A percentile compares a stretch with the other conserved stretches of the same genome.
Conservation (phyloP, 306 rosid genomes). For the Ochetophila trinervis region DNA sequence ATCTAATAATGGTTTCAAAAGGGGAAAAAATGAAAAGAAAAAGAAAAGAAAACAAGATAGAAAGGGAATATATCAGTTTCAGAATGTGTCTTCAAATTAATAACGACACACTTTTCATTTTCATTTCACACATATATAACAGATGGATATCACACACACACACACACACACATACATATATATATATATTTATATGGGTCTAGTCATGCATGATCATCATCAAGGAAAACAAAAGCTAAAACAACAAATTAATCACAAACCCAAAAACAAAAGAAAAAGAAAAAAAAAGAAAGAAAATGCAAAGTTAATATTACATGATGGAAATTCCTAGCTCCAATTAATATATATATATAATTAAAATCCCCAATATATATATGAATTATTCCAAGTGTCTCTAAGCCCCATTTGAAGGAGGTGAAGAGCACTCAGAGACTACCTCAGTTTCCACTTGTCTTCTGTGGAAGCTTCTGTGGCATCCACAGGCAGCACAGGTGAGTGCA, state of each 20-base stretch:
- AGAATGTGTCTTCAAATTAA: too few relatives aligned
- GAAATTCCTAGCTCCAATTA: background rate
- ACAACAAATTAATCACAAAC: conserved; percentile 20
- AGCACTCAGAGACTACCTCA: conserved; percentile 47
- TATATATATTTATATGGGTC: background rate
- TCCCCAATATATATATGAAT: background rate
- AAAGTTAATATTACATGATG: background rate
- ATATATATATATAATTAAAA: background rate
- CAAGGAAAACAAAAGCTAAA: background rate
- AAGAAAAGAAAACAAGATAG: too few relatives aligned
- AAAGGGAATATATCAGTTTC: too few relatives aligned
- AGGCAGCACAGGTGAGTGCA: conserved; percentile 84
- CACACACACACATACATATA: too few relatives aligned
- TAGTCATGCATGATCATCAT: background rate
- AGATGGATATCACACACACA: too few relatives aligned
- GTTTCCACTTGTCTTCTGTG: conserved; percentile 63
- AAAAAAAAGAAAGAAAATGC: conserved; percentile 12
- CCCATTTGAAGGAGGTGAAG: conserved; percentile 47
- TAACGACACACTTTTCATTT: background rate
- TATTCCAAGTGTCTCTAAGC: background rate
- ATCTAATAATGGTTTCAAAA: too few relatives aligned
- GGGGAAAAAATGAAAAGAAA: too few relatives aligned
- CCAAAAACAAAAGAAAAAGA: conserved; percentile 18
- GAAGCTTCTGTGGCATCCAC: conserved; percentile 87
- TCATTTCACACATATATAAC: background rate